phyloP scores from a whole-genome alignment of 192 early-diverging fungal genomes.

The Haplosporangium gracile region DNA sequence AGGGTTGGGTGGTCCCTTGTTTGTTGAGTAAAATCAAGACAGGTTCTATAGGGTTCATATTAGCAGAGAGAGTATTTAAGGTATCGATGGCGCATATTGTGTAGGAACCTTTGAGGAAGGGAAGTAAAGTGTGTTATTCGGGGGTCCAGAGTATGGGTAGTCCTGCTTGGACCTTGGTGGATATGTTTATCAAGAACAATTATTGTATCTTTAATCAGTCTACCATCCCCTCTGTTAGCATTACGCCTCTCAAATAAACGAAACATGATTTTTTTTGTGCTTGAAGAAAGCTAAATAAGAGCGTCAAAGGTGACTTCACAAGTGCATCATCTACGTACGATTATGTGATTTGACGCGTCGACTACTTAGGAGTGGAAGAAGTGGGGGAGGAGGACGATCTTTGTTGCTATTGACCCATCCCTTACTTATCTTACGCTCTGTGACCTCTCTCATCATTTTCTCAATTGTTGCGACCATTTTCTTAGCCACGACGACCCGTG shows the following conservation, averaged over 20 bases:
- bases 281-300: too few relatives aligned
- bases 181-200: slow-evolving; percentile 74
- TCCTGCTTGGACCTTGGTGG: slow-evolving; percentile 63
- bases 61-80: slow-evolving; percentile 30
- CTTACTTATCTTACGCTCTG: too few relatives aligned
- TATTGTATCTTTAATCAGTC: slow-evolving; percentile 71
- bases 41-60: slow-evolving; percentile 21
- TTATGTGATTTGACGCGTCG: too few relatives aligned
- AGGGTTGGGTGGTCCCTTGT: neutral
- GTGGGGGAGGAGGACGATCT: too few relatives aligned
- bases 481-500: too few relatives aligned
- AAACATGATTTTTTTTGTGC: neutral
- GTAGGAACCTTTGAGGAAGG: slow-evolving; percentile 18
- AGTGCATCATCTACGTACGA: too few relatives aligned
- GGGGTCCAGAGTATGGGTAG: slow-evolving; percentile 28
- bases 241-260: slow-evolving; percentile 57
- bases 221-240: slow-evolving; percentile 59
- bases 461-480: too few relatives aligned
- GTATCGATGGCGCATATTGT: slow-evolving; percentile 35
- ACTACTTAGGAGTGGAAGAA: too few relatives aligned
- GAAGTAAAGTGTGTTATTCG: neutral
- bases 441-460: too few relatives aligned
- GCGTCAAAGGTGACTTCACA: too few relatives aligned
- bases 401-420: too few relatives aligned
- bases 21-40: neutral